Evolutionary conservation across 2,329 filamentous ascomycete genomes (phyloP).

Genomic region (Alternaria burnsii): DNA sequence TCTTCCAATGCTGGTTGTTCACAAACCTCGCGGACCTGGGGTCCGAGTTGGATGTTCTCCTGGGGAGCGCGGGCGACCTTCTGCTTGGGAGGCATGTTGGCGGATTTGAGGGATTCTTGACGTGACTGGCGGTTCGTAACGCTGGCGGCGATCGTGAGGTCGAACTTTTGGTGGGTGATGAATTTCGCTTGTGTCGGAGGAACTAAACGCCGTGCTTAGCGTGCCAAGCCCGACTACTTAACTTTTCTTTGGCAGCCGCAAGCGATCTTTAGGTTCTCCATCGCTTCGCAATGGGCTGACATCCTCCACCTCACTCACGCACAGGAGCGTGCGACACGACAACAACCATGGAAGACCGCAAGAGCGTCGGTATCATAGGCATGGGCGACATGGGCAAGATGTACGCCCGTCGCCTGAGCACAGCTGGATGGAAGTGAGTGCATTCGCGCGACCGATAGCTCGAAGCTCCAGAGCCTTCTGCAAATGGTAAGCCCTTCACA

Average conservation of each 20-base stretch:
- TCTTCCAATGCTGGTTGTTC: constrained; percentile 4
- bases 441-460: constrained; percentile 29
- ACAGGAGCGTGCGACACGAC: constrained; percentile 33
- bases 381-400: constrained; percentile 99
- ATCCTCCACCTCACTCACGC: constrained; percentile 31
- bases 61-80: constrained; percentile 77
- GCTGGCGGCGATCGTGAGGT: constrained; percentile 31
- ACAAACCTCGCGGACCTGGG: constrained; percentile 87
- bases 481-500: constrained; percentile 38
- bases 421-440: constrained; percentile 94
- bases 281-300: constrained; percentile 42
- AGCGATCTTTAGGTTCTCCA: constrained; percentile 18
- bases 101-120: constrained; percentile 39
- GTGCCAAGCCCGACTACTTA: constrained; percentile 16
- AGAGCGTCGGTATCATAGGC: constrained; percentile 91
- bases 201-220: constrained; percentile 26
- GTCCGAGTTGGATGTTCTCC: constrained; percentile 95
- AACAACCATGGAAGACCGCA: constrained; percentile 65
- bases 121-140: constrained; percentile 37
- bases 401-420: constrained; percentile 89
- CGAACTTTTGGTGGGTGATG: constrained; percentile 27
- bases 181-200: constrained; percentile 26
- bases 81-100: constrained; percentile 87
- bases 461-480: constrained; percentile 12
- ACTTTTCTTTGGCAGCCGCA: constrained; percentile 32